Percentiles rank a stretch among this genome's conserved stretches.
Conservation (phyloP, 192 early-diverging fungal species). For the Phlyctochytrium arcticum region DNA sequence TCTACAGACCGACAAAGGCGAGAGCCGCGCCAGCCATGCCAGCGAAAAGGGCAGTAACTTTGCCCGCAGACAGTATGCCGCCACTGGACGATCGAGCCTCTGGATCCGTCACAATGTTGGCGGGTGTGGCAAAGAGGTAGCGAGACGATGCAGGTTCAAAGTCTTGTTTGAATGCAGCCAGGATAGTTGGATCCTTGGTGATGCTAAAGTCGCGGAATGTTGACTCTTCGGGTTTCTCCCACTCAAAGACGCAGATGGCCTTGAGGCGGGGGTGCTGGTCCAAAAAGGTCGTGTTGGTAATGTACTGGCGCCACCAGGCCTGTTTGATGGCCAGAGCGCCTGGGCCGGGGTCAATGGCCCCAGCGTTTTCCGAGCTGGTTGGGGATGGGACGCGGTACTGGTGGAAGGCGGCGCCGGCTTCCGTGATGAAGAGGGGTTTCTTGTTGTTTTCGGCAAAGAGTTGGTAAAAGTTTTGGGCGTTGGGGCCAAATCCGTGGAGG, state of each 20-base stretch:
- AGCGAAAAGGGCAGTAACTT: too few species aligned
- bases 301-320: constrained; percentile 42
- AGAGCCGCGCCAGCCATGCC: too few species aligned
- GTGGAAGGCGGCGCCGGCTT: constrained; percentile 32
- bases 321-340: constrained; percentile 37
- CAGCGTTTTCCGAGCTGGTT: background rate
- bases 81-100: too few species aligned
- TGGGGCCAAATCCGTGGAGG: constrained; percentile 9
- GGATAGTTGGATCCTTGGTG: constrained; percentile 22
- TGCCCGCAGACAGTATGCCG: too few species aligned
- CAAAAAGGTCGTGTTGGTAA: constrained; percentile 33
- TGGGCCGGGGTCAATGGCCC: constrained; percentile 16
- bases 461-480: constrained; percentile 26
- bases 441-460: constrained; percentile 9
- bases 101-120: background rate
- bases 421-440: constrained; percentile 35
- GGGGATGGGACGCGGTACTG: constrained; percentile 2
- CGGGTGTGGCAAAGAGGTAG: constrained; percentile 15
- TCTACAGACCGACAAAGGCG: too few species aligned
- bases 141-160: constrained; percentile 9
- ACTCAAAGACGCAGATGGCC: constrained; percentile 38
- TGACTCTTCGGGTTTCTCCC: constrained; percentile 23
- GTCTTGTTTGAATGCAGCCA: constrained; percentile 28
- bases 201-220: constrained; percentile 33
- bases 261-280: constrained; percentile 31